Evolutionary conservation across 2,329 filamentous ascomycete species (phyloP).

Genomic region (Fulvia fulva): DNA sequence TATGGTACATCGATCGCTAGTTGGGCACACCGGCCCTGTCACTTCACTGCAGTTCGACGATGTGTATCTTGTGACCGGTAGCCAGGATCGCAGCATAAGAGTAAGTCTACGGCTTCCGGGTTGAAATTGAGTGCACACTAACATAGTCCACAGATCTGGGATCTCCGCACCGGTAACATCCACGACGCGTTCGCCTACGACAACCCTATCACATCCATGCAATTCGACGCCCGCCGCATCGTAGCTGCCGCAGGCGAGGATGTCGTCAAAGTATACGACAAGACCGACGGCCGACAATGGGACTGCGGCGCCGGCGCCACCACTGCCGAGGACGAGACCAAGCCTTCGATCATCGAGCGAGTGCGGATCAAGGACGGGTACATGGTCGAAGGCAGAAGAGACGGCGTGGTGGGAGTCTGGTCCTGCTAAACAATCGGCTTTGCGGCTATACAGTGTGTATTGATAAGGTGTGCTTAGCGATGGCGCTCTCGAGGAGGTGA

Average conservation of each 20-base stretch:
- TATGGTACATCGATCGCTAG: slow-evolving; percentile 92
- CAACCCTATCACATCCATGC: slow-evolving; percentile 87
- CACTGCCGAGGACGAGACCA: slow-evolving; percentile 55
- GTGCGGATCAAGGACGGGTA: slow-evolving; percentile 93
- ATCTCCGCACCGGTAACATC: slow-evolving; percentile 91
- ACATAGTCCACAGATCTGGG: slow-evolving; percentile 74
- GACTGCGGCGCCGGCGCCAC: slow-evolving; percentile 83
- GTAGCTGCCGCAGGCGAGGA: slow-evolving; percentile 86
- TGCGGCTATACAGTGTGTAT: not conserved
- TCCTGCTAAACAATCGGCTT: slow-evolving; percentile 52
- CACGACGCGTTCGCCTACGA: slow-evolving; percentile 96
- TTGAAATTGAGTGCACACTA: slow-evolving; percentile 14
- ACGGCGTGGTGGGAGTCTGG: slow-evolving; percentile 90
- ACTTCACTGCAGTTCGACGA: slow-evolving; percentile 96
- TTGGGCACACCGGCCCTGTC: slow-evolving; percentile 91
- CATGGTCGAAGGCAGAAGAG: slow-evolving; percentile 80
- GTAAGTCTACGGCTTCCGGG: slow-evolving; percentile 54
- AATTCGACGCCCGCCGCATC: slow-evolving; percentile 89
- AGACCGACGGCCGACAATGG: slow-evolving; percentile 93
- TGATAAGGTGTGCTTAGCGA: slow-evolving; percentile 1
- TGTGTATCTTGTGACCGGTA: slow-evolving; percentile 88
- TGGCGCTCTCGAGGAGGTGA: not conserved
- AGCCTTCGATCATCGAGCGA: slow-evolving; percentile 60
- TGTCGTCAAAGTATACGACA: slow-evolving; percentile 97
- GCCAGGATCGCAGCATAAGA: slow-evolving; percentile 84